Evolutionary conservation across 1,139 yeast species (phyloP).

Genomic region (Saccharomyces hybrid): DNA sequence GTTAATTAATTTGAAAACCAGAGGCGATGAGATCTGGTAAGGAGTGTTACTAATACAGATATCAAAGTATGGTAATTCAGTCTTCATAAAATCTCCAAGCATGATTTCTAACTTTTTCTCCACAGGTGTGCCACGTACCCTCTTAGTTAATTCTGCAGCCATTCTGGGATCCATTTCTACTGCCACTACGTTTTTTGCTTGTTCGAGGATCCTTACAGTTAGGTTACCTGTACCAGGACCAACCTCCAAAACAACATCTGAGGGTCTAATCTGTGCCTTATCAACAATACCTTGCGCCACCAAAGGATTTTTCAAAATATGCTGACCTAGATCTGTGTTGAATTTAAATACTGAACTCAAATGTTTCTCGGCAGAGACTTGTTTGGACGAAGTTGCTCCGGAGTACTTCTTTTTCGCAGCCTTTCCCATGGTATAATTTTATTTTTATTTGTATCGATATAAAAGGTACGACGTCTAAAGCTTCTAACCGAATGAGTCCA

Average conservation of each 20-base stretch:
- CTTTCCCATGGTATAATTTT: slow-evolving; percentile 24
- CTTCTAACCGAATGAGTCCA: neutral
- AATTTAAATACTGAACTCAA: slow-evolving; percentile 84
- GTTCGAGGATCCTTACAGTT: slow-evolving; percentile 86
- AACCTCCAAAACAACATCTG: slow-evolving; percentile 89
- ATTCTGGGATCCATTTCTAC: slow-evolving; percentile 98
- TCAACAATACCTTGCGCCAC: slow-evolving; percentile 98
- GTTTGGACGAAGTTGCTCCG: slow-evolving; percentile 37
- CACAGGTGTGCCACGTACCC: slow-evolving; percentile 93
- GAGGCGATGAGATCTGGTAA: slow-evolving; percentile 92
- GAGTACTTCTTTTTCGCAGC: slow-evolving; percentile 34
- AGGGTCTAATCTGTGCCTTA: slow-evolving; percentile 86
- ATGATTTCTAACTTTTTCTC: slow-evolving; percentile 86
- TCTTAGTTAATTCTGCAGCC: slow-evolving; percentile 97
- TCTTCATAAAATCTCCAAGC: slow-evolving; percentile 93
- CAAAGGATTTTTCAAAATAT: slow-evolving; percentile 87
- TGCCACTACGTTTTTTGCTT: slow-evolving; percentile 79
- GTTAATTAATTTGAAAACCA: slow-evolving; percentile 84
- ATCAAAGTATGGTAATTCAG: slow-evolving; percentile 91
- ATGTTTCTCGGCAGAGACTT: slow-evolving; percentile 60
- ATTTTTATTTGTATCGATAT: neutral
- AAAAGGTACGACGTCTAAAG: neutral
- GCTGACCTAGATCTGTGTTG: slow-evolving; percentile 96
- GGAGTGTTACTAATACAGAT: slow-evolving; percentile 97
- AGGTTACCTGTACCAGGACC: slow-evolving; percentile 99